Conservation (phyloP, 108 stramenopile genomes). For the Asterionellopsis glacialis region DNA sequence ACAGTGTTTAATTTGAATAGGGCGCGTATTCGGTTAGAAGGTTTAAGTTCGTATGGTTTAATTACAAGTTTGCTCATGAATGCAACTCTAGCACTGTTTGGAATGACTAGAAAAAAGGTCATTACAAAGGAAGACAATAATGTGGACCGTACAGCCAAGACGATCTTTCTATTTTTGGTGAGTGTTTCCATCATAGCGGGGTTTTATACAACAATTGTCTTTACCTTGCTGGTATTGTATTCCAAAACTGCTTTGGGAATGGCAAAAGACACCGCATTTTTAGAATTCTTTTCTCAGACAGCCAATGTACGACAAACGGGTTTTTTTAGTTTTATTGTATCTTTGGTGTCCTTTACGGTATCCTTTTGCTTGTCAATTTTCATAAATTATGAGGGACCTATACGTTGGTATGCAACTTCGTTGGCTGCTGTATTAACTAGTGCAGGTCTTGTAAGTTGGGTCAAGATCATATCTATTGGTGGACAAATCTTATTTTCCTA, state of each 20-base stretch:
- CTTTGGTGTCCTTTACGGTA: conserved; percentile 13
- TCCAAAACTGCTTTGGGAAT: conserved; percentile 20
- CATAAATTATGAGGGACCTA: background rate
- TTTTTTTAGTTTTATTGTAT: conserved; percentile 4
- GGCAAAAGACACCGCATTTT: conserved; percentile 6
- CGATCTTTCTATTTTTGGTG: background rate
- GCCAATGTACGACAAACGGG: conserved; percentile 8
- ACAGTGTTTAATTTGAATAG: too few relatives aligned
- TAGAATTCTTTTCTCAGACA: conserved; percentile 7
- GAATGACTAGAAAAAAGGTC: background rate
- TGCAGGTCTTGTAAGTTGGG: too few relatives aligned
- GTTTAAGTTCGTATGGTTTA: conserved; percentile 8
- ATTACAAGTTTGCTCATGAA: conserved; percentile 7
- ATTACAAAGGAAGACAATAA: background rate
- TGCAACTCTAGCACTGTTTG: conserved; percentile 6
- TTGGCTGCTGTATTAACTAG: too few relatives aligned
- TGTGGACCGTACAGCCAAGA: background rate
- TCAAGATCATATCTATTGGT: too few relatives aligned
- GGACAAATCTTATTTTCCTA: too few relatives aligned
- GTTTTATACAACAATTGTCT: conserved; percentile 19
- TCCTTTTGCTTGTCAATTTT: conserved; percentile 14
- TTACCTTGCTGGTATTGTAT: conserved; percentile 15
- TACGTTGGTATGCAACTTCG: too few relatives aligned
- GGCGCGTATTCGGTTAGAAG: conserved; percentile 13
- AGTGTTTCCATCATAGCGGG: conserved; percentile 5